A percentile compares a stretch with the other conserved stretches of the same genome.
Evolutionary conservation across 305 asterid genomes (phyloP).

Genomic region (Andrographis paniculata): DNA sequence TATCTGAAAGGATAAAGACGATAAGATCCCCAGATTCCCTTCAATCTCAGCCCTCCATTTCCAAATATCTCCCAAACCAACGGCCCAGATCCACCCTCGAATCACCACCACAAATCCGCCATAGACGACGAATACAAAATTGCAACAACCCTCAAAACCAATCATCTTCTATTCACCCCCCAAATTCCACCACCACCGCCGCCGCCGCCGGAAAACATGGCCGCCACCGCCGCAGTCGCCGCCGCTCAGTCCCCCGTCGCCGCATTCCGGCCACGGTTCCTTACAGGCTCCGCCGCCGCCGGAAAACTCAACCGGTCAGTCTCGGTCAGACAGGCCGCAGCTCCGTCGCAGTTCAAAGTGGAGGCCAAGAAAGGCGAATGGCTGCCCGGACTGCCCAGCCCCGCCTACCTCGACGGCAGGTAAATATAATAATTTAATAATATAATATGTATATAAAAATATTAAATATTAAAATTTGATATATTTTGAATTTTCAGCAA

Average conservation of each 20-base stretch:
- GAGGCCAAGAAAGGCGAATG: constrained; percentile 97
- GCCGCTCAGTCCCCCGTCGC: constrained; percentile 43
- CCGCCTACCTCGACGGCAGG: constrained; percentile 84
- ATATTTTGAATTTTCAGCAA: too few relatives aligned
- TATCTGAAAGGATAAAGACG: constrained; percentile 1
- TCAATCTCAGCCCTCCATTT: neutral
- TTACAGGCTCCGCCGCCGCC: constrained; percentile 51
- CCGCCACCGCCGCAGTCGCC: constrained; percentile 13
- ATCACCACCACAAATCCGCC: neutral
- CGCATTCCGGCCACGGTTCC: constrained; percentile 47
- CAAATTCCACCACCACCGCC: neutral
- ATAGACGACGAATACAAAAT: neutral
- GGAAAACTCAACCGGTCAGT: constrained; percentile 43
- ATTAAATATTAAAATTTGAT: too few relatives aligned
- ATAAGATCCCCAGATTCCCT: too few relatives aligned
- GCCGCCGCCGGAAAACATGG: neutral
- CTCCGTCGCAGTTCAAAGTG: constrained; percentile 43
- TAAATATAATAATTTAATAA: too few relatives aligned
- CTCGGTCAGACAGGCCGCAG: constrained; percentile 32
- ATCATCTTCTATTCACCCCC: neutral
- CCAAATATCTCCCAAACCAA: constrained; percentile 2
- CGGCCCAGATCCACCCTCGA: neutral
- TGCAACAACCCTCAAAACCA: neutral
- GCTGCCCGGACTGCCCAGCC: constrained; percentile 92
- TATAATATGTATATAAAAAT: too few relatives aligned